Percentiles rank a stretch among this genome's conserved stretches.
Evolutionary conservation across 768 basidiomycete genomes (phyloP).

Genomic region (Filobasidium wieringae): DNA sequence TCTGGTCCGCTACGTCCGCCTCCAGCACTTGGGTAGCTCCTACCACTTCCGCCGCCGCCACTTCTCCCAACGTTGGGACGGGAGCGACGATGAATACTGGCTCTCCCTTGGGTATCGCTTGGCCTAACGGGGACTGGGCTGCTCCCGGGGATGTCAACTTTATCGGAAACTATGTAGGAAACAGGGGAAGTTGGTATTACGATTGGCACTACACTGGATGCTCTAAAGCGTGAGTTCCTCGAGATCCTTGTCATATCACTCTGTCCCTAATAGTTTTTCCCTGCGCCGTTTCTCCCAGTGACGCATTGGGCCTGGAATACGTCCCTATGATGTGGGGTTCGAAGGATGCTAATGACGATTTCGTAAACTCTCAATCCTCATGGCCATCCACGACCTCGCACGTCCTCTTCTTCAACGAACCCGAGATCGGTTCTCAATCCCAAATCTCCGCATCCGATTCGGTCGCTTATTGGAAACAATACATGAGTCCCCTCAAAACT

Average conservation of each 20-base stretch:
- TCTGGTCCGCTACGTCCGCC: conserved; percentile 12
- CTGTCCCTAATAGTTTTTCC: conserved; percentile 44
- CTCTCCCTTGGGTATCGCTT: conserved; percentile 54
- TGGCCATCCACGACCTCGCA: conserved; percentile 43
- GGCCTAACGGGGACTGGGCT: conserved; percentile 50
- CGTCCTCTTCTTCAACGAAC: conserved; percentile 63
- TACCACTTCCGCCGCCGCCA: background rate
- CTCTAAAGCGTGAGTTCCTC: background rate
- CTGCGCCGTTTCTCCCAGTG: conserved; percentile 43
- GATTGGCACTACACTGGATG: conserved; percentile 5
- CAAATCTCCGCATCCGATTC: conserved; percentile 49
- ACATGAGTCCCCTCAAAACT: conserved; percentile 50
- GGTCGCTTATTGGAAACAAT: conserved; percentile 50
- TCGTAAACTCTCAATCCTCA: conserved; percentile 45
- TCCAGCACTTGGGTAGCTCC: conserved; percentile 4
- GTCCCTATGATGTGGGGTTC: conserved; percentile 63
- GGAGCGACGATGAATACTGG: conserved; percentile 17
- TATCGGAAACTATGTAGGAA: conserved; percentile 48
- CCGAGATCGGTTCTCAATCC: conserved; percentile 54
- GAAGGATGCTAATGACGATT: conserved; percentile 44
- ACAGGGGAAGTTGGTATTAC: conserved; percentile 33
- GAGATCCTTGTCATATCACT: background rate
- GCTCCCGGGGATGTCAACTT: conserved; percentile 24
- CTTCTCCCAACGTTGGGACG: conserved; percentile 13
- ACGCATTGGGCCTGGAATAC: conserved; percentile 45